Percentiles rank a stretch among this genome's conserved stretches.
These are phyloP conservation scores for Aspergillus sp. DNA, from an alignment of 2,329 filamentous ascomycete genomes.

Conservation along the genomic window DNA sequence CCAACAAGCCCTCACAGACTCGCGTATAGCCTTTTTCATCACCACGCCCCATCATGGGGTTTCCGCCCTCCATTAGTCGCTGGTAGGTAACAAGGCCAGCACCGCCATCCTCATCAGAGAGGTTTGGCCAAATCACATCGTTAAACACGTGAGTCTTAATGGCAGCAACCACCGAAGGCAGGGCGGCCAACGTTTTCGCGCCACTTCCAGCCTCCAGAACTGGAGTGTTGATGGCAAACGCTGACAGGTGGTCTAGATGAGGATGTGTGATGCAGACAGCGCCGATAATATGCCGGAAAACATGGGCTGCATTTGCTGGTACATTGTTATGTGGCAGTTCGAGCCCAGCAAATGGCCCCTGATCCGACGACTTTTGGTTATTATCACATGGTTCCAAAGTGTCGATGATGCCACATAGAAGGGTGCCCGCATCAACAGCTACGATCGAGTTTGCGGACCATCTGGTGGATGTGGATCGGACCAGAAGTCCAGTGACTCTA, in stretches of 20 bases:
- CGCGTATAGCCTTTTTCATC: constrained; percentile 82
- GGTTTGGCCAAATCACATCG: constrained; percentile 95
- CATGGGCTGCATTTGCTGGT: constrained; percentile 75
- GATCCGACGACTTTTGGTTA: constrained; percentile 27
- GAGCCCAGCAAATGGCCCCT: constrained; percentile 79
- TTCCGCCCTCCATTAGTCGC: constrained; percentile 84
- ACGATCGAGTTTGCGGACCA: constrained; percentile 84
- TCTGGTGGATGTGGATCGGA: constrained; percentile 74
- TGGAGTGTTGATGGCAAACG: constrained; percentile 91
- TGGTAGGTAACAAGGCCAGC: constrained; percentile 90
- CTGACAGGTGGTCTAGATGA: constrained; percentile 92
- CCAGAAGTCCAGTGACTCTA: constrained; percentile 85
- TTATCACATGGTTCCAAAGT: constrained; percentile 61
- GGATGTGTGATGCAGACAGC: constrained; percentile 93
- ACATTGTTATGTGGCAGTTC: constrained; percentile 67
- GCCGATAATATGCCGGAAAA: constrained; percentile 78
- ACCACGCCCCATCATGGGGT: constrained; percentile 77
- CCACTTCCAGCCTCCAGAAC: constrained; percentile 73
- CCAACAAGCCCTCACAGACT: constrained; percentile 83
- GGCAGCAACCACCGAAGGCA: constrained; percentile 86
- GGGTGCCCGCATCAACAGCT: constrained; percentile 91
- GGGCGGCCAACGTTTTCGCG: constrained; percentile 81
- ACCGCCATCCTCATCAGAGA: constrained; percentile 93
- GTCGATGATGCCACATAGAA: constrained; percentile 80
- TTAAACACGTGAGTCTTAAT: constrained; percentile 97